These are phyloP conservation scores for Leptosphaerulina australis DNA, from an alignment of 2,329 filamentous ascomycete species.

Conservation along the genomic window DNA sequence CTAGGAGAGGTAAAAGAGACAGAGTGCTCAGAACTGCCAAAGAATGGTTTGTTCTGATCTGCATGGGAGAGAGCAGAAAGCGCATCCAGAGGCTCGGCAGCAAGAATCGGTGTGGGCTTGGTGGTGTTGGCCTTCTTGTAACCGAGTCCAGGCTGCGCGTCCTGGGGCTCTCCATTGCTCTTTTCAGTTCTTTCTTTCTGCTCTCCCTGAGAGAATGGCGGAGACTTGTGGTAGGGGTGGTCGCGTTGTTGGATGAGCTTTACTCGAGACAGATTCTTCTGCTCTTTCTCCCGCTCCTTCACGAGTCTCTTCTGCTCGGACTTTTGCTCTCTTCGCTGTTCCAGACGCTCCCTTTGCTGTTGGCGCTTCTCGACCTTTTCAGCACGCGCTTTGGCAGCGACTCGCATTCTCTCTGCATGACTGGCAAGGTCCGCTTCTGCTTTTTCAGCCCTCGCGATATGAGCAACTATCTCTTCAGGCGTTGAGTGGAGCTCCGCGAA, in stretches of 20 bases:
- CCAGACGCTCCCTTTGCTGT: neutral
- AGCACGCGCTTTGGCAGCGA: neutral
- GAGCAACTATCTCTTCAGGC: slow-evolving; percentile 1
- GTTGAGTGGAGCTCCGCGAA: neutral
- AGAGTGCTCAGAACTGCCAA: neutral
- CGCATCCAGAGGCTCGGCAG: neutral
- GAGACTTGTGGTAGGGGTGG: too few relatives aligned
- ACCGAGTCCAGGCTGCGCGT: neutral
- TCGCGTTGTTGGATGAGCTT: too few relatives aligned
- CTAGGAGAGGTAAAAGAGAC: neutral
- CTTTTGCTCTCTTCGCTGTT: neutral
- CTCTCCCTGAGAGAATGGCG: too few relatives aligned
- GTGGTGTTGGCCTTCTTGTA: neutral
- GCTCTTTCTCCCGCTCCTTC: neutral
- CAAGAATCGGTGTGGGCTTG: neutral
- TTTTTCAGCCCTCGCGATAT: slow-evolving; percentile 1
- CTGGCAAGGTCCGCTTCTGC: neutral
- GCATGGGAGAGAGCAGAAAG: neutral
- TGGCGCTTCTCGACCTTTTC: neutral
- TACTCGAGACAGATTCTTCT: too few relatives aligned
- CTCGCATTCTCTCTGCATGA: neutral
- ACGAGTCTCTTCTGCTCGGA: neutral
- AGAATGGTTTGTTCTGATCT: neutral
- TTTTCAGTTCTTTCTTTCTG: neutral
- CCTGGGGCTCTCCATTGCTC: neutral